These are phyloP conservation scores for Arthrocladium fulminans DNA, from an alignment of 2,329 filamentous ascomycete species.

Conservation along the genomic window DNA sequence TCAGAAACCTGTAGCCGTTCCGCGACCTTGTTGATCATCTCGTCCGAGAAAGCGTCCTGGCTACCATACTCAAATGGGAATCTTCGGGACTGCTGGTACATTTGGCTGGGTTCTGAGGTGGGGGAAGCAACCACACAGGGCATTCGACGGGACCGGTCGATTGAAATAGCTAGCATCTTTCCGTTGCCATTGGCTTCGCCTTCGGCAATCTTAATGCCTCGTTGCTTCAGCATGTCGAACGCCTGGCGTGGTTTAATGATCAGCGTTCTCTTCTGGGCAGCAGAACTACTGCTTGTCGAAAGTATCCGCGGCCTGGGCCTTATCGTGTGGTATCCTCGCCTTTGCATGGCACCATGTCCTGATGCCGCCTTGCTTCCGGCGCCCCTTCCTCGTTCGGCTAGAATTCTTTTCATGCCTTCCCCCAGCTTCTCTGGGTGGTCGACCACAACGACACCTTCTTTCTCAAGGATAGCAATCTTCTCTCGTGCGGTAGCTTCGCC, in stretches of 20 bases:
- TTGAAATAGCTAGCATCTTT: slow-evolving; percentile 52
- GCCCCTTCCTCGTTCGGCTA: slow-evolving; percentile 35
- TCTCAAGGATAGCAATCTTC: slow-evolving; percentile 60
- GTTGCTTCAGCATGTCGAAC: slow-evolving; percentile 47
- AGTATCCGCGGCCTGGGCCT: slow-evolving; percentile 23
- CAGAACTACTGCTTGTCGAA: slow-evolving; percentile 25
- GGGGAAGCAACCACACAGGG: slow-evolving; percentile 58
- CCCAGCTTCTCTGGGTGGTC: slow-evolving; percentile 71
- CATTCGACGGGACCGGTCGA: slow-evolving; percentile 54
- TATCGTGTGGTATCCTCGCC: slow-evolving; percentile 46
- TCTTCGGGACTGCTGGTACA: slow-evolving; percentile 38
- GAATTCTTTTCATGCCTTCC: slow-evolving; percentile 53
- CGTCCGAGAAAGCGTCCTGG: slow-evolving; percentile 38
- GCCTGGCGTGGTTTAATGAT: slow-evolving; percentile 49
- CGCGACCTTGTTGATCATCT: slow-evolving; percentile 32
- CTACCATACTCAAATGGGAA: slow-evolving; percentile 55
- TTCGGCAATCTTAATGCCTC: slow-evolving; percentile 31
- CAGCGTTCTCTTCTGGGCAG: slow-evolving; percentile 37
- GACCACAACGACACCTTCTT: slow-evolving; percentile 60
- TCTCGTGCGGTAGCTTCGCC: slow-evolving; percentile 55
- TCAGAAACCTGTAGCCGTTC: slow-evolving; percentile 47
- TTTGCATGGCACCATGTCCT: slow-evolving; percentile 29
- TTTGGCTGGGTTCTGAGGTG: slow-evolving; percentile 35
- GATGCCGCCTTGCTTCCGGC: slow-evolving; percentile 31
- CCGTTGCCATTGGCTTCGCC: slow-evolving; percentile 29